A percentile compares a stretch with the other conserved stretches of the same genome.
phyloP scores from a whole-genome alignment of 352 stramenopile species.

The Saprolegnia parasitica region DNA sequence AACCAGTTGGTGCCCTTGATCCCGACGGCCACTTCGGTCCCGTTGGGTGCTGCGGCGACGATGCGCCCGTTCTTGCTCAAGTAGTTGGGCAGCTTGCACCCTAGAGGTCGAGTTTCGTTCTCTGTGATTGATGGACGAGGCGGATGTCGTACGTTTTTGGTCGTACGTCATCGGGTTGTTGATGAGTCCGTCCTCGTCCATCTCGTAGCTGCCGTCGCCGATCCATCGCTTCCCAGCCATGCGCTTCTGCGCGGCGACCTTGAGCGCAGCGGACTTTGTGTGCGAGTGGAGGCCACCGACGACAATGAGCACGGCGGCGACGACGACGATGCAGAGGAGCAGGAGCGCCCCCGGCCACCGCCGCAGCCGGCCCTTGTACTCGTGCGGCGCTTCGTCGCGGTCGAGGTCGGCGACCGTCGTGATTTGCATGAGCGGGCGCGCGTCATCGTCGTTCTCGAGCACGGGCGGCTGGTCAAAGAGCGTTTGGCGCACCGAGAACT shows the following conservation, averaged over 20 bases:
- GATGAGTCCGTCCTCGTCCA: slow-evolving; percentile 59
- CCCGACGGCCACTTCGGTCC: slow-evolving; percentile 23
- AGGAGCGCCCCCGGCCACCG: slow-evolving; percentile 37
- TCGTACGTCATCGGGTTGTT: slow-evolving; percentile 64
- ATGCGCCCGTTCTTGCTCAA: slow-evolving; percentile 30
- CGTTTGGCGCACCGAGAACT: slow-evolving; percentile 15
- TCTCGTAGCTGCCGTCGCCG: slow-evolving; percentile 2
- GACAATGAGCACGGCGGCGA: slow-evolving; percentile 28
- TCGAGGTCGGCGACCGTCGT: neutral
- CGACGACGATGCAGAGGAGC: slow-evolving; percentile 31
- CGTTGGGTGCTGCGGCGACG: slow-evolving; percentile 23
- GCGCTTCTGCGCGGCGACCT: slow-evolving; percentile 20
- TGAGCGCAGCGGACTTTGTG: neutral
- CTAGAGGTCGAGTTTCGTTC: slow-evolving; percentile 6
- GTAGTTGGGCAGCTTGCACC: slow-evolving; percentile 30
- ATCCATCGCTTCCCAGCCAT: slow-evolving; percentile 32
- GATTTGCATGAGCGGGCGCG: neutral
- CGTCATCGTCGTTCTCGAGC: neutral
- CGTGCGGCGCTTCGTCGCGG: neutral
- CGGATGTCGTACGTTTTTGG: slow-evolving; percentile 32
- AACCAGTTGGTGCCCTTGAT: slow-evolving; percentile 34
- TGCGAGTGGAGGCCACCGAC: slow-evolving; percentile 28
- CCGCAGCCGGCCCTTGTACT: slow-evolving; percentile 20
- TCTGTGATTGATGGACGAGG: neutral
- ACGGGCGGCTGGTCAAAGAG: slow-evolving; percentile 14